phyloP scores from a whole-genome alignment of 2,329 filamentous ascomycete species.

The Colletotrichum graminicola region DNA sequence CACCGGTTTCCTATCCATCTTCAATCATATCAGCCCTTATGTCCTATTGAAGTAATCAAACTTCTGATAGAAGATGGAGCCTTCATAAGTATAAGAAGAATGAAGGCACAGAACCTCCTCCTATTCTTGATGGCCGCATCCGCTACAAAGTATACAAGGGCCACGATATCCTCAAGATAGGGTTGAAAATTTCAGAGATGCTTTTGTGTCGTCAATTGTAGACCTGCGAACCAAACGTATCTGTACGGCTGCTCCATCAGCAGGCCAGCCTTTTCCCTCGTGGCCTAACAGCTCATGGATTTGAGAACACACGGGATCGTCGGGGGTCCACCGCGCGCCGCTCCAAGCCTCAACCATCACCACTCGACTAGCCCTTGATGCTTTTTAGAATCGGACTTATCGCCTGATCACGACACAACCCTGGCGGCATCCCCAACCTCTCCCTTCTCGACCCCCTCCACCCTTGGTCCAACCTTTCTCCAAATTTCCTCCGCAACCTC shows the following conservation, averaged over 20 bases:
- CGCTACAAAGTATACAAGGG: too few species aligned
- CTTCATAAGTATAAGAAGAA: too few species aligned
- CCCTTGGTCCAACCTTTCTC: slow-evolving; percentile 60
- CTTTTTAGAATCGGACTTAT: neutral
- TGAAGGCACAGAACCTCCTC: too few species aligned
- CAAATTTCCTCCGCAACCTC: slow-evolving; percentile 70
- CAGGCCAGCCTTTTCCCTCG: neutral
- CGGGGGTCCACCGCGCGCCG: neutral
- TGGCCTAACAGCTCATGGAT: neutral
- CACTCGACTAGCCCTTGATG: neutral
- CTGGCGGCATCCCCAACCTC: slow-evolving; percentile 62
- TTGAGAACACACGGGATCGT: neutral
- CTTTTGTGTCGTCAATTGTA: neutral
- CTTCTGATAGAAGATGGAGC: too few species aligned
- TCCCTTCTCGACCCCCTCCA: slow-evolving; percentile 64
- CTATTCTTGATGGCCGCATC: too few species aligned
- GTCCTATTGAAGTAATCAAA: too few species aligned
- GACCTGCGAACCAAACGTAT: neutral
- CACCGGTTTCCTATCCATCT: too few species aligned
- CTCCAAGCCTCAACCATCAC: neutral
- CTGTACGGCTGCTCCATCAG: neutral
- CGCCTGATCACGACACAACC: slow-evolving; percentile 49
- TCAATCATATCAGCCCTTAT: too few species aligned
- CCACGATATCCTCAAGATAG: too few species aligned
- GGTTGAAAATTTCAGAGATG: neutral